These are phyloP conservation scores for Yarrowia sp. DNA, from an alignment of 805 yeast species.

Conservation along the genomic window DNA sequence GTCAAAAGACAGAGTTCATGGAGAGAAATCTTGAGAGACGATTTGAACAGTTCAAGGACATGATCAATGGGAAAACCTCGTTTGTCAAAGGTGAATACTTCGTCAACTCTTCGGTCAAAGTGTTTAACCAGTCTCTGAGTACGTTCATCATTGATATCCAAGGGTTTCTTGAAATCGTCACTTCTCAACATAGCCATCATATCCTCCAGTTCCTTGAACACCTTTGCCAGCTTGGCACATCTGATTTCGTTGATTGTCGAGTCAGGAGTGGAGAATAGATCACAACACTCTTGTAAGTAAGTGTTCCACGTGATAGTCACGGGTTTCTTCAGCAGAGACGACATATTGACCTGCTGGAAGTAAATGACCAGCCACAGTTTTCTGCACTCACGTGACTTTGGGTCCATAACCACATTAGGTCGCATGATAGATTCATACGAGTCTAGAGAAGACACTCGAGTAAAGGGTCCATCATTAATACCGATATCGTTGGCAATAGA, in stretches of 20 bases:
- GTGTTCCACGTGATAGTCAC: constrained; percentile 48
- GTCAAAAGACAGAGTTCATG: constrained; percentile 40
- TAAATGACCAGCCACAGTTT: constrained; percentile 58
- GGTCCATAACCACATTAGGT: constrained; percentile 43
- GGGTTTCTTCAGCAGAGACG: constrained; percentile 63
- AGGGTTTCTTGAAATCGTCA: constrained; percentile 37
- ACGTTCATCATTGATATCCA: constrained; percentile 40
- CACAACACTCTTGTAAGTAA: constrained; percentile 61
- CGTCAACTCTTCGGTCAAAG: constrained; percentile 49
- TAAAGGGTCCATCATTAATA: constrained; percentile 43
- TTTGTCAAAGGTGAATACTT: constrained; percentile 37
- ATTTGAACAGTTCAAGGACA: constrained; percentile 46
- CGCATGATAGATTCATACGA: constrained; percentile 39
- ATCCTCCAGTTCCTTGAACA: constrained; percentile 61
- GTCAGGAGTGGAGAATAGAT: constrained; percentile 44
- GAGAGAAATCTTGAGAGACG: constrained; percentile 51
- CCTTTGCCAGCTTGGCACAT: constrained; percentile 57
- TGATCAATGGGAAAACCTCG: constrained; percentile 41
- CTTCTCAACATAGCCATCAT: constrained; percentile 45
- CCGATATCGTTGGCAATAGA: constrained; percentile 76
- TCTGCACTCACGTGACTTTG: constrained; percentile 48
- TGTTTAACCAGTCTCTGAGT: constrained; percentile 47
- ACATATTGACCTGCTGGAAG: constrained; percentile 58
- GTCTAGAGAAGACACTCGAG: constrained; percentile 33
- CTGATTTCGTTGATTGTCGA: constrained; percentile 41